phyloP scores from a whole-genome alignment of 2,329 filamentous ascomycete genomes.

The Cladosporium sp. region DNA sequence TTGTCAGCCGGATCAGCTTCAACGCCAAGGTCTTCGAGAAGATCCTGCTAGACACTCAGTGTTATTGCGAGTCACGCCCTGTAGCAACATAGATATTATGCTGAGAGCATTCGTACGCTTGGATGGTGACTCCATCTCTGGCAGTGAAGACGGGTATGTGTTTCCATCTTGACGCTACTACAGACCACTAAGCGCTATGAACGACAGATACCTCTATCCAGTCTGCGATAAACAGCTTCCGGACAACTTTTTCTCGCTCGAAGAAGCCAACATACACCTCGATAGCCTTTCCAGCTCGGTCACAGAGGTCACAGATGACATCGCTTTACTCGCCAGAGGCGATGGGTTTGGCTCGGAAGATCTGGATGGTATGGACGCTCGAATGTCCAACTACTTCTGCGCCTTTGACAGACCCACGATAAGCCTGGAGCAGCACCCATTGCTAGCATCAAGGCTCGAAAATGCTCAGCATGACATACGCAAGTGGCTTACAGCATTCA shows the following conservation, averaged over 20 bases:
- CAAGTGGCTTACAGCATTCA: background rate
- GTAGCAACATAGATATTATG: background rate
- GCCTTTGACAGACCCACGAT: background rate
- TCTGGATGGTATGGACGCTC: background rate
- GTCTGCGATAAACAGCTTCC: background rate
- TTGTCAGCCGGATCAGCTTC: background rate
- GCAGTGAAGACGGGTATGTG: background rate
- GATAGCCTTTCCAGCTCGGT: background rate
- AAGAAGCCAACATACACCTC: constrained; percentile 2
- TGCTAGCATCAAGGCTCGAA: background rate
- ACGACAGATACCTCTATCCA: background rate
- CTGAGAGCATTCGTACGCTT: background rate
- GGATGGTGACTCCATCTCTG: background rate
- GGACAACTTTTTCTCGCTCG: background rate
- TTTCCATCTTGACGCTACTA: too few species aligned
- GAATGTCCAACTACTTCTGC: background rate
- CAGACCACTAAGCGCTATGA: too few species aligned
- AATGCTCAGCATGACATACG: background rate
- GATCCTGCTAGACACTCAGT: background rate
- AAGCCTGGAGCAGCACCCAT: background rate
- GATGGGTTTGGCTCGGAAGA: background rate
- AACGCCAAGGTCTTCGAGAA: background rate
- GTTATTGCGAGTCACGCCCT: background rate
- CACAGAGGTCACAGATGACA: background rate
- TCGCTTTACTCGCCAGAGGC: background rate